Evolutionary conservation across 768 basidiomycete genomes (phyloP).

Genomic region (Lactarius evosmus): DNA sequence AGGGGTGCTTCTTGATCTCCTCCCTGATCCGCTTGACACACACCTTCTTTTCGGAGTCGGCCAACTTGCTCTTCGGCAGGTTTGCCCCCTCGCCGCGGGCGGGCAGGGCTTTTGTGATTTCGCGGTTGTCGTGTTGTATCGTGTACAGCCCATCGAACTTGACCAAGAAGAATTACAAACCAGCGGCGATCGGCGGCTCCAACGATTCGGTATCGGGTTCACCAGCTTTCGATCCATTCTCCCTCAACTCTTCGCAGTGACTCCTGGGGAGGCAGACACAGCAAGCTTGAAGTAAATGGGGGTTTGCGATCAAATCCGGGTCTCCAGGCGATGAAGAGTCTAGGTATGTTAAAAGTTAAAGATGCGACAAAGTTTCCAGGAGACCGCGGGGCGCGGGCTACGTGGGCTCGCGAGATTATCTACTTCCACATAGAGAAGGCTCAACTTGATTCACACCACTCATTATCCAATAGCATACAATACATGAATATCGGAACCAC

Average conservation of each 20-base stretch:
- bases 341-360: conserved; percentile 19
- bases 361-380: neutral
- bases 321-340: conserved; percentile 40
- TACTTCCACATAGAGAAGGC: too few relatives aligned
- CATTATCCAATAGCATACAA: too few relatives aligned
- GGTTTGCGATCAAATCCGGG: conserved; percentile 55
- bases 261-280: conserved; percentile 53
- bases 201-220: conserved; percentile 58
- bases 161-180: conserved; percentile 93
- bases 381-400: too few relatives aligned
- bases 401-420: too few relatives aligned
- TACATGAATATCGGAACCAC: too few relatives aligned
- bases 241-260: conserved; percentile 71
- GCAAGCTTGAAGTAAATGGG: conserved; percentile 54
- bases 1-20: conserved; percentile 64
- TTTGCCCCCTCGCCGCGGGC: conserved; percentile 35
- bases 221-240: conserved; percentile 34
- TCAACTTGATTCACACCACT: too few relatives aligned
- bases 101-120: conserved; percentile 81
- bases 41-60: conserved; percentile 67
- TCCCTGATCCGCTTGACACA: conserved; percentile 82
- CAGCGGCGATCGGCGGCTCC: conserved; percentile 73
- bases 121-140: conserved; percentile 97
- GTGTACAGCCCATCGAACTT: conserved; percentile 99
- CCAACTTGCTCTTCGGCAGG: conserved; percentile 65